Evolutionary conservation across 345 rosid species (phyloP).

Genomic region (Aquilaria sinensis): DNA sequence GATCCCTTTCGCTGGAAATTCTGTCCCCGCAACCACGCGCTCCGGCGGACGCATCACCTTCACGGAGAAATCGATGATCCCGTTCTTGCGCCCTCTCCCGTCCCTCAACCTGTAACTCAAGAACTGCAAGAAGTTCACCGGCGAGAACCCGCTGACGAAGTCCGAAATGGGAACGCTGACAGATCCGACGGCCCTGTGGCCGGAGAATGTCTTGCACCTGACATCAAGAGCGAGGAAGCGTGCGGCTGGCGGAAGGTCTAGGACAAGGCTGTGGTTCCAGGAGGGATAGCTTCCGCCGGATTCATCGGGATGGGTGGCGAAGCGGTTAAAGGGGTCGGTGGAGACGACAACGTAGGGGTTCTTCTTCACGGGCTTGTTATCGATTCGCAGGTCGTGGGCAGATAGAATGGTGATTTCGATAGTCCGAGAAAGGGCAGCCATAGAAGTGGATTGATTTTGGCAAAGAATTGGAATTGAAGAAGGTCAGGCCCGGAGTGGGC

Average conservation of each 20-base stretch:
- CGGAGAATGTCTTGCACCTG: constrained; percentile 20
- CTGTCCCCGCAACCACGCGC: constrained; percentile 4
- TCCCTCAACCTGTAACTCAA: constrained; percentile 71
- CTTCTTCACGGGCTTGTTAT: constrained; percentile 36
- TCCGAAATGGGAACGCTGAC: constrained; percentile 51
- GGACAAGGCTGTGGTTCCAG: constrained; percentile 48
- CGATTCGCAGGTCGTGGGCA: constrained; percentile 42
- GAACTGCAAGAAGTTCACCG: constrained; percentile 46
- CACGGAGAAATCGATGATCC: constrained; percentile 58
- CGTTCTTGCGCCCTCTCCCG: constrained; percentile 31
- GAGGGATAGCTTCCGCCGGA: constrained; percentile 42
- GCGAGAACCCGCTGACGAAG: constrained; percentile 42
- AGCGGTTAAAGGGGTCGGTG: constrained; percentile 13
- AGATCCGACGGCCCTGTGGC: constrained; percentile 30
- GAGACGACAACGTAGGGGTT: constrained; percentile 28
- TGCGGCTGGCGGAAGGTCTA: constrained; percentile 31
- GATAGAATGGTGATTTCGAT: constrained; percentile 53
- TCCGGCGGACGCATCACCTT: constrained; percentile 31
- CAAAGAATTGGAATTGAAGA: no score
- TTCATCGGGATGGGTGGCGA: constrained; percentile 17
- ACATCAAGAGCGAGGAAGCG: constrained; percentile 40
- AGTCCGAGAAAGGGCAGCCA: background rate
- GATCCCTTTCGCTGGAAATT: constrained; percentile 6
- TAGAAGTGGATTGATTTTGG: no score
- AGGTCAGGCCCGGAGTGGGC: background rate